Conservation (phyloP, 73 alveolate genomes). For the Diophrys sp. region DNA sequence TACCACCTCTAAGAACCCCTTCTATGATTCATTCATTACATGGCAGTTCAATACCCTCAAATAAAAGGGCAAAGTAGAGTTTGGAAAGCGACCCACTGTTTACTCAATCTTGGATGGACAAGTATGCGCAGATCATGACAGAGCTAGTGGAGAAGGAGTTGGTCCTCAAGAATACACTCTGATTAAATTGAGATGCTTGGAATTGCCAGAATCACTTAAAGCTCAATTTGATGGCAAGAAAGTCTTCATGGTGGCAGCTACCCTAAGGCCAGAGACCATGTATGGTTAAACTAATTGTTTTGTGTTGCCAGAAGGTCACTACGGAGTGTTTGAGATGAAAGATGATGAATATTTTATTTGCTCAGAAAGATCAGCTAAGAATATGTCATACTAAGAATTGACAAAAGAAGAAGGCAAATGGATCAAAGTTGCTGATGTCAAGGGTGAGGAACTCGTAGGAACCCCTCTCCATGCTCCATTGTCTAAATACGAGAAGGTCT, state of each 20-base stretch:
- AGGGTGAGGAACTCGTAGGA: slow-evolving; percentile 91
- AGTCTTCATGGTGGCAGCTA: slow-evolving; percentile 95
- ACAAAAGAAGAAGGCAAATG: slow-evolving; percentile 66
- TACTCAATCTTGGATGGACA: slow-evolving; percentile 85
- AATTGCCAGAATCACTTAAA: slow-evolving; percentile 62
- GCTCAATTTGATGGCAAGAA: slow-evolving; percentile 66
- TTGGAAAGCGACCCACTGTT: slow-evolving; percentile 91
- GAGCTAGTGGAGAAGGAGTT: slow-evolving; percentile 93
- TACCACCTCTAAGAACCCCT: slow-evolving; percentile 95
- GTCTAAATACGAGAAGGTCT: slow-evolving; percentile 75
- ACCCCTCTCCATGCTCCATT: slow-evolving; percentile 90
- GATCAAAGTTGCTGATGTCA: slow-evolving; percentile 49
- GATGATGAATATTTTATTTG: slow-evolving; percentile 85
- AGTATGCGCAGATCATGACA: slow-evolving; percentile 98
- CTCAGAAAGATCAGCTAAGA: slow-evolving; percentile 82
- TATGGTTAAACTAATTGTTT: slow-evolving; percentile 97
- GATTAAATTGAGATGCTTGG: slow-evolving; percentile 78
- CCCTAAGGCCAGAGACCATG: slow-evolving; percentile 99
- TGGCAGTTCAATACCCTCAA: slow-evolving; percentile 76
- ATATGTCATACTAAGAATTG: slow-evolving; percentile 93
- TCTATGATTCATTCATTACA: slow-evolving; percentile 86
- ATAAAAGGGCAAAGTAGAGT: slow-evolving; percentile 60
- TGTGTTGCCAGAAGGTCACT: slow-evolving; percentile 93
- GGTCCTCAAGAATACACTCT: slow-evolving; percentile 97
- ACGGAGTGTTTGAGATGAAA: slow-evolving; percentile 89